phyloP scores from a whole-genome alignment of 2,329 filamentous ascomycete genomes.

The Blastomyces emzantsi region DNA sequence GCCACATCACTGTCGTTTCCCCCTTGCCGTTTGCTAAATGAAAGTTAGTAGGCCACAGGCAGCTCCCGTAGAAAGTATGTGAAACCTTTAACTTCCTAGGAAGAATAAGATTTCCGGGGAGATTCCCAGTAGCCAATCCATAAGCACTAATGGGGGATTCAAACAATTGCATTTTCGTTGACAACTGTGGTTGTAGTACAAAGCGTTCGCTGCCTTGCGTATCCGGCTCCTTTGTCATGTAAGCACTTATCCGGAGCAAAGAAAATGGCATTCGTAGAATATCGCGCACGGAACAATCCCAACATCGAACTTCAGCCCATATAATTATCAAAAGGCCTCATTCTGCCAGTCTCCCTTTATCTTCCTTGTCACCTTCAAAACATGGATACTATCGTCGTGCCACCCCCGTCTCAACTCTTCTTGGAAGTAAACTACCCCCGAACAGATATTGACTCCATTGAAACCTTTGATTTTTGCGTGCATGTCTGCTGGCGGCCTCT shows the following conservation, averaged over 20 bases:
- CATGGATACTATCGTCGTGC: background rate
- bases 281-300: background rate
- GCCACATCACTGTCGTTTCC: background rate
- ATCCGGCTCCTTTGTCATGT: background rate
- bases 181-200: background rate
- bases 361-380: background rate
- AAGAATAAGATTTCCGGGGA: background rate
- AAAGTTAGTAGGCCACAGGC: background rate
- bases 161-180: background rate
- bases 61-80: background rate
- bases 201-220: background rate
- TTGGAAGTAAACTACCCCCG: background rate
- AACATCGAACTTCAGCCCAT: background rate
- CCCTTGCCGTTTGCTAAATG: background rate
- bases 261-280: background rate
- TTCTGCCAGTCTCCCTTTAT: background rate
- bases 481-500: background rate
- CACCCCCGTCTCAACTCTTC: background rate
- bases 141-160: background rate
- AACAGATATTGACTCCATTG: background rate
- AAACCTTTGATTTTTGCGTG: background rate
- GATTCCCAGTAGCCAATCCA: background rate
- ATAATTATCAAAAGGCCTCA: background rate
- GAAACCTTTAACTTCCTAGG: background rate
- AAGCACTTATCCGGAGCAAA: background rate